Evolutionary conservation across 2,329 filamentous ascomycete genomes (phyloP), one percentile per base, ranked within the genome.

Genomic region (Neospermospora avenae): DNA sequence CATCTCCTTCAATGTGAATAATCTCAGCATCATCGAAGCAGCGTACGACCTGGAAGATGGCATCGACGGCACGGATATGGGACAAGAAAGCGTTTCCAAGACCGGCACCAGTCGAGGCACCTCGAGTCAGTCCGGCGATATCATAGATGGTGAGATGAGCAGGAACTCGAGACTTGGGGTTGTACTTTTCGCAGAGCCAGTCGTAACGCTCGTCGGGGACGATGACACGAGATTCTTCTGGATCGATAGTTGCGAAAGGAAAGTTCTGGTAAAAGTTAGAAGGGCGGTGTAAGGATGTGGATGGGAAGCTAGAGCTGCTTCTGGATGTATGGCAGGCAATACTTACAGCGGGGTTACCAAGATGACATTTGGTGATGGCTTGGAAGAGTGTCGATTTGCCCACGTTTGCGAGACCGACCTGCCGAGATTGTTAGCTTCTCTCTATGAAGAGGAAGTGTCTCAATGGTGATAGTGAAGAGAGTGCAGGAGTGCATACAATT

Each of bases 371-470:
- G 75, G 95, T 99, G 79, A 99, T 97, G 75, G 95, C 92, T 83
- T 99, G 96, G 86, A 99, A 99, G 72, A 99, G 87, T 35, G 96
- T 99, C 68, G 95, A 99, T 82, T 99, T 99, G 78, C 95, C 95
- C 71, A 99, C 96, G 78, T 99, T 99, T 77, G 95, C 95, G 73
- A 99, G 87, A 80, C 95, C 95, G 78, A 99, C 92, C 92, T 96
- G 76, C 57, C 63, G 61, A 24, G 55, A 57, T 67, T 66, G 63
- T 49, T 48, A 52, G 13, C 48, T 31, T 58, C 57, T 46, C 14
- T 42, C 52, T 37, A 54, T 6, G 18, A 7, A 10, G n/a, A n/a
- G n/a, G n/a, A n/a, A n/a, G n/a, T n/a, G n/a, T n/a, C n/a, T n/a
- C 18, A n/a, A 6, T 48, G 18, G 55, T 22, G 31, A 31, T 39